Percentiles rank a stretch among this genome's conserved stretches.
These are phyloP conservation scores for Teratosphaeria pseudoeucalypti DNA, from an alignment of 2,329 filamentous ascomycete genomes.

Conservation along the genomic window DNA sequence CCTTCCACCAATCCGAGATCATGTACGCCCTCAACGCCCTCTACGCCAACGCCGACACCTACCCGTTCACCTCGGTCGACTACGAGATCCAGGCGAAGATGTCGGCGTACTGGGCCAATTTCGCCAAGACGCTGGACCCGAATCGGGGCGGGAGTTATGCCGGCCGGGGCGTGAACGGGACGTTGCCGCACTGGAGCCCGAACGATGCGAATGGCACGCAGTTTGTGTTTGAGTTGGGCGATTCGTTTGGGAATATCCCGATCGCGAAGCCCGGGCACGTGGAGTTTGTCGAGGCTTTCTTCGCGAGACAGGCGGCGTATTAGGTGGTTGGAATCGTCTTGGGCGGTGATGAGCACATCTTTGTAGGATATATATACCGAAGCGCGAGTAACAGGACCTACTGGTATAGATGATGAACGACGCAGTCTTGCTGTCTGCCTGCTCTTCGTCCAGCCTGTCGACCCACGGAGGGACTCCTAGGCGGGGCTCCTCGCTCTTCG, in stretches of 20 bases:
- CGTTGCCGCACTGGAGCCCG: not conserved
- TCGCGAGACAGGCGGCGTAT: not conserved
- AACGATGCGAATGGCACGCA: not conserved
- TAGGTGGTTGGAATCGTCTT: not conserved
- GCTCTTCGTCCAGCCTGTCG: no score
- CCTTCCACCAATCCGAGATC: not conserved
- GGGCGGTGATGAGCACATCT: no score
- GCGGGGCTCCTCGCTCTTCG: no score
- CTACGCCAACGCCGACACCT: not conserved
- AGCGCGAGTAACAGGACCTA: not conserved
- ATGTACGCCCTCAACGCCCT: not conserved
- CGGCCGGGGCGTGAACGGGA: not conserved
- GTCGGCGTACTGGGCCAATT: conserved; percentile 41
- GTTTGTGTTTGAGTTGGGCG: not conserved
- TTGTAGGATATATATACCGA: no score
- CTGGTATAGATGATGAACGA: not conserved
- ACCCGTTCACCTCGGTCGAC: not conserved
- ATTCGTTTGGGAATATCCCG: not conserved
- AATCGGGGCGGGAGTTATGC: conserved; percentile 26
- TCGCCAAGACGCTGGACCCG: conserved; percentile 41
- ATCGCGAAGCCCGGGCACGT: not conserved
- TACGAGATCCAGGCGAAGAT: not conserved
- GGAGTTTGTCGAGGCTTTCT: not conserved
- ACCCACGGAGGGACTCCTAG: no score
- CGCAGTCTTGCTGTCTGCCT: no score